Percentiles rank a stretch among this genome's conserved stretches.
Evolutionary conservation across 176 grass and related monocot genomes (phyloP).

Genomic region (Ampelocalamus luodianensis): DNA sequence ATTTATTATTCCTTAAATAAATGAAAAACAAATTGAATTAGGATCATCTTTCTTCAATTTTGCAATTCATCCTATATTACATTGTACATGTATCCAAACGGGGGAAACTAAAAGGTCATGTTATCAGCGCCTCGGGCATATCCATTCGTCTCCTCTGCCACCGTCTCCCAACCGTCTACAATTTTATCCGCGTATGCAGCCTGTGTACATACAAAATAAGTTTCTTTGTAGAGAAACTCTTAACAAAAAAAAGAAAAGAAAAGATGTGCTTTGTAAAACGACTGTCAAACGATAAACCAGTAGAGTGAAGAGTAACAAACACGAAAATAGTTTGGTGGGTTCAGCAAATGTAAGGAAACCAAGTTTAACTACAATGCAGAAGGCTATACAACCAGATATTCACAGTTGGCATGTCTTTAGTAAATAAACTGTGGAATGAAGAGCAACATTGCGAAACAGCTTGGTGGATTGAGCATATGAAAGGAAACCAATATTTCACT

Average conservation of each 20-base stretch:
- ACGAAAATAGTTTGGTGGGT: not conserved
- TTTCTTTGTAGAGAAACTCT: not conserved
- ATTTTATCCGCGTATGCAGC: slow-evolving; percentile 91
- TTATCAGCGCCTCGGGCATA: slow-evolving; percentile 53
- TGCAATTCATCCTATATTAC: slow-evolving; percentile 44
- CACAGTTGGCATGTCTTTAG: not conserved
- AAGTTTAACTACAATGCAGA: not conserved
- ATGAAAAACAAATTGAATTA: slow-evolving; percentile 48
- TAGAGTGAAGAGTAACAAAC: too few species aligned
- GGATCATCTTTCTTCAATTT: slow-evolving; percentile 20
- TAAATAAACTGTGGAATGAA: not conserved
- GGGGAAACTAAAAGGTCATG: slow-evolving; percentile 5
- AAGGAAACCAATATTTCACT: not conserved
- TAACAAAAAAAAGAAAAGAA: too few species aligned
- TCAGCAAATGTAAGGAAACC: not conserved
- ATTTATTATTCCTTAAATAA: too few species aligned
- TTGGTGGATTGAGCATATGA: not conserved
- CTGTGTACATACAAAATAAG: slow-evolving; percentile 46
- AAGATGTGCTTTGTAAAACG: not conserved
- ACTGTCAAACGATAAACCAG: too few species aligned
- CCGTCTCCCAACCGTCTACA: slow-evolving; percentile 79
- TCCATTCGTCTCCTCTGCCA: slow-evolving; percentile 75
- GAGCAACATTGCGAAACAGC: not conserved
- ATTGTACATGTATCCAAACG: slow-evolving; percentile 41
- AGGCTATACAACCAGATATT: not conserved